Percentiles rank a stretch among this genome's conserved stretches.
Conservation (phyloP, 768 basidiomycete genomes). For the Tricholoma sp. region DNA sequence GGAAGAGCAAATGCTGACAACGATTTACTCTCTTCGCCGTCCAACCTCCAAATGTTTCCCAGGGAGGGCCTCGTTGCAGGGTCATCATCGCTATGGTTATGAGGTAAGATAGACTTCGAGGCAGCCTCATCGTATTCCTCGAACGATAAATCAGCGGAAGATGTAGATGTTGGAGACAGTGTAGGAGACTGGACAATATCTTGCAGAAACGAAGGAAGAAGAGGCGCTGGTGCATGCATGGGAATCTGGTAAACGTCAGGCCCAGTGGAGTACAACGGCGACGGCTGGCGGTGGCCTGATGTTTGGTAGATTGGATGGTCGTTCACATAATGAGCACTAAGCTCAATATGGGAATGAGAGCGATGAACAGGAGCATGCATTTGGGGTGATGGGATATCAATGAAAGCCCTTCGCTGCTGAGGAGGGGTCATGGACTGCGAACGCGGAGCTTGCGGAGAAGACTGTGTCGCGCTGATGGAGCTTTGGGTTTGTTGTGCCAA, state of each 20-base stretch:
- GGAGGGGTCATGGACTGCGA: constrained; percentile 45
- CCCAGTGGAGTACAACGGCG: constrained; percentile 33
- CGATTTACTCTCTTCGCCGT: constrained; percentile 63
- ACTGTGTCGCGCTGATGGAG: constrained; percentile 8
- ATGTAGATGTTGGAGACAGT: constrained; percentile 57
- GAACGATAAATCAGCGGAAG: constrained; percentile 59
- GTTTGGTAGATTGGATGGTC: constrained; percentile 61
- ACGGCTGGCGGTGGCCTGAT: constrained; percentile 39
- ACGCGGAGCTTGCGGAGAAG: constrained; percentile 23
- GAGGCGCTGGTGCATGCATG: constrained; percentile 41
- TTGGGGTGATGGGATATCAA: constrained; percentile 30
- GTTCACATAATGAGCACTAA: constrained; percentile 37
- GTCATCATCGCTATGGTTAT: constrained; percentile 24
- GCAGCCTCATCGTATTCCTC: constrained; percentile 49
- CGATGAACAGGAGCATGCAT: constrained; percentile 38
- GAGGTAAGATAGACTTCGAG: constrained; percentile 24
- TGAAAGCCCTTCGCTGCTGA: constrained; percentile 35
- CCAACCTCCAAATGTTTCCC: constrained; percentile 66
- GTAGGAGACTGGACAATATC: constrained; percentile 70
- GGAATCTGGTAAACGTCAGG: constrained; percentile 24
- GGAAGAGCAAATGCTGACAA: constrained; percentile 47
- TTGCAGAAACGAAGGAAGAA: constrained; percentile 75
- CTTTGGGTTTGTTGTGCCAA: constrained; percentile 55
- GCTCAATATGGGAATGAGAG: constrained; percentile 47
- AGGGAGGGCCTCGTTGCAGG: constrained; percentile 27